A percentile compares a stretch with the other conserved stretches of the same genome.
Conservation (phyloP, 2,329 filamentous ascomycete genomes). For the Colletotrichum limetticola region DNA sequence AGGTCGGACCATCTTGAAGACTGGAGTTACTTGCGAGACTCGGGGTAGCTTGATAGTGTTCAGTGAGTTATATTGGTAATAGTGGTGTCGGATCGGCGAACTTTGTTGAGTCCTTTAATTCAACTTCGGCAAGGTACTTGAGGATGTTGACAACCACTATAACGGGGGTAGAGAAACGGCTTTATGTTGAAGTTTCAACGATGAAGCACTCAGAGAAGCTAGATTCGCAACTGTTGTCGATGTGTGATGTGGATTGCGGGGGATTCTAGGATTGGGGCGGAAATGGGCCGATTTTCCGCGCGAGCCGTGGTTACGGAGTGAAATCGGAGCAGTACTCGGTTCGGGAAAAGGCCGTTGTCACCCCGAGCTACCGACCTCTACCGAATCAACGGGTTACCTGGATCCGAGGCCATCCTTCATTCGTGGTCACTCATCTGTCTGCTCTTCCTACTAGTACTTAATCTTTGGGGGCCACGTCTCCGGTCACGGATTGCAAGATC, state of each 20-base stretch:
- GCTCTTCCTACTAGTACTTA: background rate
- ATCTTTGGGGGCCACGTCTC: background rate
- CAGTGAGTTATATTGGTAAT: background rate
- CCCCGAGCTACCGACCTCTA: background rate
- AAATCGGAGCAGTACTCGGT: background rate
- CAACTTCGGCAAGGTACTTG: too few relatives aligned
- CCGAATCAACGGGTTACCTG: background rate
- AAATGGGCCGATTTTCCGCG: background rate
- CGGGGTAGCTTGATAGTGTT: background rate
- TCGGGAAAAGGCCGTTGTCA: background rate
- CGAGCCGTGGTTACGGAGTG: background rate
- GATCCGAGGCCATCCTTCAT: background rate
- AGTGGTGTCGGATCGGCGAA: background rate
- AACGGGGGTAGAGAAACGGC: background rate
- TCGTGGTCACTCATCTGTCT: background rate
- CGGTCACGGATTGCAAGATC: background rate
- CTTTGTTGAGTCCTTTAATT: background rate
- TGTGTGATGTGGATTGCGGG: background rate
- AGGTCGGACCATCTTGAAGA: background rate
- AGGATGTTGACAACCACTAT: too few relatives aligned
- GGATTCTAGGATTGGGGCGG: background rate
- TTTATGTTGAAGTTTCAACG: background rate
- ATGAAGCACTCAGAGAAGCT: background rate
- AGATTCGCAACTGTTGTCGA: background rate
- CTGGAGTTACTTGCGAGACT: background rate